Percentiles rank a stretch among this genome's conserved stretches.
phyloP scores from a whole-genome alignment of 1,284 basidiomycete genomes.

The Schizophyllum amplum region DNA sequence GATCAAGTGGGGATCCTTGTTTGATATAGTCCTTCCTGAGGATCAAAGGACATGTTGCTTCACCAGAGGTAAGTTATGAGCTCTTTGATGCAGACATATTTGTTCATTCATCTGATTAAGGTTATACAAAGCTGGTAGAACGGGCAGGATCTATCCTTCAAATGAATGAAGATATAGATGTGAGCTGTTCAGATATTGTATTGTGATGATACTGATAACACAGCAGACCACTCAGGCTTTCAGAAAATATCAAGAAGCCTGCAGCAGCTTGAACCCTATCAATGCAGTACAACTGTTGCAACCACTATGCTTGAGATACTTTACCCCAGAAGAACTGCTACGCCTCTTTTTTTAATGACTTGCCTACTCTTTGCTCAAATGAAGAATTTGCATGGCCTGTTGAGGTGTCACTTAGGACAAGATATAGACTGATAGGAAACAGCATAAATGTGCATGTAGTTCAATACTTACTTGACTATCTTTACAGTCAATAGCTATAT shows the following conservation, averaged over 20 bases:
- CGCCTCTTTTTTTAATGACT: slow-evolving; percentile 54
- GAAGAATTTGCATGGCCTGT: slow-evolving; percentile 53
- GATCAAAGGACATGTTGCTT: slow-evolving; percentile 65
- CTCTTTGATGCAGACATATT: not conserved
- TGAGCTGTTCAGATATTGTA: slow-evolving; percentile 24
- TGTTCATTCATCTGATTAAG: slow-evolving; percentile 24
- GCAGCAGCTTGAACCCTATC: slow-evolving; percentile 23
- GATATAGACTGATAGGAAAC: slow-evolving; percentile 71
- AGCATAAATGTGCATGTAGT: slow-evolving; percentile 72
- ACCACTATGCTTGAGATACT: slow-evolving; percentile 58
- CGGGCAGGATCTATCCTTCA: slow-evolving; percentile 69
- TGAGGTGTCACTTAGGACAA: slow-evolving; percentile 50
- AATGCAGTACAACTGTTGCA: slow-evolving; percentile 46
- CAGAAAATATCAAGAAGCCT: slow-evolving; percentile 41
- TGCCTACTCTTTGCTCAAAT: slow-evolving; percentile 7
- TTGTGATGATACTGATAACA: not conserved
- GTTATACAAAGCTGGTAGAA: slow-evolving; percentile 70
- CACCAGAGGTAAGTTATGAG: slow-evolving; percentile 52
- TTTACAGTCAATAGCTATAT: too few species aligned
- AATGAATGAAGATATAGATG: slow-evolving; percentile 57
- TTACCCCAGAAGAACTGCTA: slow-evolving; percentile 62
- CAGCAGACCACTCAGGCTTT: slow-evolving; percentile 57
- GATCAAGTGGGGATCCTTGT: slow-evolving; percentile 65
- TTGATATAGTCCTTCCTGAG: slow-evolving; percentile 66
- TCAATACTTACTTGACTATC: slow-evolving; percentile 42